Percentiles rank a stretch among this genome's conserved stretches.
These are phyloP conservation scores for Termitomyces sp. DNA, from an alignment of 768 basidiomycete genomes.

Conservation along the genomic window DNA sequence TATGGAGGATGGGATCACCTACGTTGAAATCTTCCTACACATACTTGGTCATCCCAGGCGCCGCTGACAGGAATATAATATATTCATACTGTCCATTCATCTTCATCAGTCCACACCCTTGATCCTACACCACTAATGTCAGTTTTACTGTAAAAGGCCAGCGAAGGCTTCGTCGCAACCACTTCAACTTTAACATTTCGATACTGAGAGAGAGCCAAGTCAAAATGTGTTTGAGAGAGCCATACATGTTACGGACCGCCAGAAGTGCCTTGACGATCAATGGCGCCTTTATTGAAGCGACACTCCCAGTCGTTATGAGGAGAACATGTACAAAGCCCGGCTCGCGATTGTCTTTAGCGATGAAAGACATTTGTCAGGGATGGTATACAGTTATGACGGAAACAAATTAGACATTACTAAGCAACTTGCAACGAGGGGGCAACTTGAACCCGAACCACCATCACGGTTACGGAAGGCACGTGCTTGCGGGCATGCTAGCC, in stretches of 20 bases:
- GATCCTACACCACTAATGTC: conserved; percentile 49
- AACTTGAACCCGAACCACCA: too few relatives aligned
- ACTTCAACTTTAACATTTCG: conserved; percentile 74
- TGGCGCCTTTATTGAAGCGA: conserved; percentile 91
- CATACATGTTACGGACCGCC: conserved; percentile 30
- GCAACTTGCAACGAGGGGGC: too few relatives aligned
- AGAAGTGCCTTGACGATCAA: conserved; percentile 79
- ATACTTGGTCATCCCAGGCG: neutral
- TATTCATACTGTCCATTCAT: conserved; percentile 79
- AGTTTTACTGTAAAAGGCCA: conserved; percentile 66
- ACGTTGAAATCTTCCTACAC: conserved; percentile 65
- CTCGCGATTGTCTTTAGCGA: conserved; percentile 35
- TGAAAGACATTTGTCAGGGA: conserved; percentile 25
- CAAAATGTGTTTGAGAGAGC: neutral
- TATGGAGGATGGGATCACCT: conserved; percentile 93
- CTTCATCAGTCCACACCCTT: conserved; percentile 82
- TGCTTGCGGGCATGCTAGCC: too few relatives aligned
- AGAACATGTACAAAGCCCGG: conserved; percentile 59
- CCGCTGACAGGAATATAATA: neutral
- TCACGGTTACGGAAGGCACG: too few relatives aligned
- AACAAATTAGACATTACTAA: neutral
- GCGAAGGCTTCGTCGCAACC: conserved; percentile 71
- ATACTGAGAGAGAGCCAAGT: conserved; percentile 43
- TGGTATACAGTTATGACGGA: neutral
- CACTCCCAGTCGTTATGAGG: conserved; percentile 89